Evolutionary conservation across 2,329 filamentous ascomycete genomes (phyloP), one percentile per base, ranked within the genome.

Genomic region (Ascochyta koolunga): DNA sequence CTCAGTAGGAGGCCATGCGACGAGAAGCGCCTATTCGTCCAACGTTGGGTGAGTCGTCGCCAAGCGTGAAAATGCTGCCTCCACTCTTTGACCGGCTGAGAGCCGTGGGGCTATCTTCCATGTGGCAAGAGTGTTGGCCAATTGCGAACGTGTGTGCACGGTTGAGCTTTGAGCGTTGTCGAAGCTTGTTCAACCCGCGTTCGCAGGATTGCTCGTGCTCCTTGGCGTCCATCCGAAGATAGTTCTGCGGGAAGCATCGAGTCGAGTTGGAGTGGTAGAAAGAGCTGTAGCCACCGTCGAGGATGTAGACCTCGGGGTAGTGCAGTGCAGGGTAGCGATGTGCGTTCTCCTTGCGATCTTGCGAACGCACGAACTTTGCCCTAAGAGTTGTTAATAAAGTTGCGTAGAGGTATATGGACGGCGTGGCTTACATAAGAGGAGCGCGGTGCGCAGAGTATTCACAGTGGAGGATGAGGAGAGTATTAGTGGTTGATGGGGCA

Each of bases 391-490:
- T 75, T 56, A 74, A 66, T 47, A 29, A 39, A 16, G 40, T 27
- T 25, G 19, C 7, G 9, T 27, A 3, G 9, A 11, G 32, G 8
- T 21, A 16, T 15, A 1, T 4, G 25, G 25, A 22, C 22, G 24
- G 19, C 19, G 7, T 5, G 37, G 67, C 79, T 72, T 75, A 82
- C 89, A 98, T 98, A 60, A 96, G 88, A 40, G 95, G 95, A 39
- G 95, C 95, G 59, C 95, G 90, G 74, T 98, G 93, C 33, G 91
- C 93, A 29, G 95, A 98, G 78, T 98, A 99, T 78, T 99, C 95
- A 84, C 95, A 99, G 79, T 99, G 95, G 67, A 99, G 91, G 63
- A 99, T 87, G 58, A 99, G 78, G 10, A 97, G 82, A 0, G 92
- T 95, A 62, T 88, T 89, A 45, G 87, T 84, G 0, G 86, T 89